Percentiles rank a stretch among this genome's conserved stretches.
Evolutionary conservation across 2,329 filamentous ascomycete genomes (phyloP).

Genomic region (Chalaropsis thielavioides): DNA sequence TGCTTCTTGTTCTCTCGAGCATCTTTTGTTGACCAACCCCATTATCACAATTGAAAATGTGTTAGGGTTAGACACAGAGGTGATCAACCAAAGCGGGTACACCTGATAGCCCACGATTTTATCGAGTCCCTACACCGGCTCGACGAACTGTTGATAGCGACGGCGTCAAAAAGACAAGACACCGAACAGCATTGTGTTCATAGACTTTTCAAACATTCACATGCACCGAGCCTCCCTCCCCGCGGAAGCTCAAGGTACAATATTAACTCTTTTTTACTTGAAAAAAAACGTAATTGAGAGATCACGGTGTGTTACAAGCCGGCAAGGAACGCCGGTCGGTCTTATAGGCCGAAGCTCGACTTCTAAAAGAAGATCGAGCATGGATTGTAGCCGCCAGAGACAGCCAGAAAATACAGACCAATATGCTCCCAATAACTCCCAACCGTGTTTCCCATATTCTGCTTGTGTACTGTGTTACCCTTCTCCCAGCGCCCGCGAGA

Average conservation of each 20-base stretch:
- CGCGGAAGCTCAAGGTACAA: background rate
- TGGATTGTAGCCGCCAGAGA: constrained; percentile 34
- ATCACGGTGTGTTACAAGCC: constrained; percentile 34
- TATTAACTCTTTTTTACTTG: background rate
- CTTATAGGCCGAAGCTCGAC: constrained; percentile 56
- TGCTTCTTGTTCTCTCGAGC: too few relatives aligned
- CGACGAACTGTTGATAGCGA: background rate
- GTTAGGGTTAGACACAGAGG: too few relatives aligned
- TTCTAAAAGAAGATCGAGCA: constrained; percentile 36
- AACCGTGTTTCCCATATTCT: constrained; percentile 18
- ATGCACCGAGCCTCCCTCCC: background rate
- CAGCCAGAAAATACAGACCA: constrained; percentile 26
- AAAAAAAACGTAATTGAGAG: constrained; percentile 14
- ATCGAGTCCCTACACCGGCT: too few relatives aligned
- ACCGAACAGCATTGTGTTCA: background rate
- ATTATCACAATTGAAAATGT: too few relatives aligned
- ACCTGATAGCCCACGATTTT: too few relatives aligned
- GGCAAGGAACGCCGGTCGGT: constrained; percentile 53
- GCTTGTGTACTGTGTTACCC: constrained; percentile 22
- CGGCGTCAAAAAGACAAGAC: background rate
- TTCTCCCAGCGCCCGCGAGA: constrained; percentile 14
- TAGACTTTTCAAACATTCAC: background rate
- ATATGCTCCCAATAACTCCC: constrained; percentile 22
- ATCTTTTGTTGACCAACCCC: too few relatives aligned
- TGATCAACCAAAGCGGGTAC: too few relatives aligned